Base-by-base conservation (phyloP, 2,329 filamentous ascomycete genomes). In the Xylaria sp. region DNA sequence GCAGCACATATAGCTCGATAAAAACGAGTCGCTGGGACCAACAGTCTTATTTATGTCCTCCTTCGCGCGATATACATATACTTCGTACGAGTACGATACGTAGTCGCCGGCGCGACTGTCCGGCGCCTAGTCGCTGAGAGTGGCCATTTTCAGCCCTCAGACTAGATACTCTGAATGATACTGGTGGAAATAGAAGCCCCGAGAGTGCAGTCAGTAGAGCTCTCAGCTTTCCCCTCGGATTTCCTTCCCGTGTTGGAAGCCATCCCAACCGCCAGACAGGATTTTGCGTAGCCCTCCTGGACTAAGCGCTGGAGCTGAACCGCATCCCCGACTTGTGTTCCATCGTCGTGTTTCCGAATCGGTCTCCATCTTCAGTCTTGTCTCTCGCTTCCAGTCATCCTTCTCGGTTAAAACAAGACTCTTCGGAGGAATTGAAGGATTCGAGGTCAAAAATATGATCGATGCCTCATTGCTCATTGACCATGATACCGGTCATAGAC, bases 11-110 rank as follows among this genome's bases (percentile, higher is more conserved):
- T 54, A 23, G 10, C 37, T n/a, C n/a, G 37, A 9, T 23, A 57
- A 30, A n/a, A 18, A 39, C 52, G 30, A 48, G 23, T 7, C 4
- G 23, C n/a, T 34, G 52, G n/a, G 47, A n/a, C 39, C 11, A 18
- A 18, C 30, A 1, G 2, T 39, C 34, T 44, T 54, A 59, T 61
- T 59, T 58, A 61, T 55, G 30, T n/a, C 30, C 16, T 23, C n/a
- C 9, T 35, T 16, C 13, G 16, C n/a, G 42, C 42, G 13, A 10
- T 7, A 50, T 39, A 44, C 18, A 37, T 30, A 51, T 16, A 5
- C 16, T 16, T 16, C 16, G 16, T 16, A 16, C 16, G 16, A 16
- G 16, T 16, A 16, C 10, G 13, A 30, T 1, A 11, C n/a, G 13
- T 49, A 16, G 8, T 7, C 47, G 7, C 13, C 37, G 37, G 9